These are phyloP conservation scores for Phytophthora hybrid DNA, from an alignment of 352 stramenopile genomes.

Conservation along the genomic window DNA sequence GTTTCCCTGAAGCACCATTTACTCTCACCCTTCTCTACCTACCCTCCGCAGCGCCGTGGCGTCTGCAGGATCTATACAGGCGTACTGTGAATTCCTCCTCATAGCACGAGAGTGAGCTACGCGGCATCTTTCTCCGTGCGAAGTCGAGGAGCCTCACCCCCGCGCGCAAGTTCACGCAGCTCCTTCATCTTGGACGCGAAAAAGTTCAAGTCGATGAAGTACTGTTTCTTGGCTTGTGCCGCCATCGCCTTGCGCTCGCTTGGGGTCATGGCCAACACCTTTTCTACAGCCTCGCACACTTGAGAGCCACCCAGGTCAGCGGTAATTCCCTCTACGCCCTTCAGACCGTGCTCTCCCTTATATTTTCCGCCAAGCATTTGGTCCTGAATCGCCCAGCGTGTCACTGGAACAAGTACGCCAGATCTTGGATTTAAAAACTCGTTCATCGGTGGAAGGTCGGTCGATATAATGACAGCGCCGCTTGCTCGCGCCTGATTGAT, in stretches of 20 bases:
- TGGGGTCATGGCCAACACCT: conserved; percentile 58
- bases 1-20: conserved; percentile 1
- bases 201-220: conserved; percentile 72
- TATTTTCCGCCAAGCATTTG: conserved; percentile 63
- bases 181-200: conserved; percentile 71
- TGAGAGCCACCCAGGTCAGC: conserved; percentile 42
- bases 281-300: conserved; percentile 65
- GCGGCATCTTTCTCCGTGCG: conserved; percentile 20
- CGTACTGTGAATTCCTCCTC: background rate
- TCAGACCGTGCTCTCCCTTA: conserved; percentile 61
- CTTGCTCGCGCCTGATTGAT: conserved; percentile 73
- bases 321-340: conserved; percentile 52
- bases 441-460: conserved; percentile 69
- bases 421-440: conserved; percentile 60
- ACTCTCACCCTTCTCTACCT: conserved; percentile 19
- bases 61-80: conserved; percentile 24
- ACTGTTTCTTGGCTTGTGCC: conserved; percentile 55
- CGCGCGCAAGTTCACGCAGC: conserved; percentile 42
- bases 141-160: conserved; percentile 20
- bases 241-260: conserved; percentile 54
- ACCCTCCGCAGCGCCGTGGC: conserved; percentile 19
- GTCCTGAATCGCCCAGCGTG: conserved; percentile 39
- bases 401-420: conserved; percentile 51
- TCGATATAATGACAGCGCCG: conserved; percentile 57
- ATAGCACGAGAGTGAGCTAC: conserved; percentile 4